Conservation (phyloP, 192 early-diverging fungal genomes). For the Rhizophlyctis rosea region DNA sequence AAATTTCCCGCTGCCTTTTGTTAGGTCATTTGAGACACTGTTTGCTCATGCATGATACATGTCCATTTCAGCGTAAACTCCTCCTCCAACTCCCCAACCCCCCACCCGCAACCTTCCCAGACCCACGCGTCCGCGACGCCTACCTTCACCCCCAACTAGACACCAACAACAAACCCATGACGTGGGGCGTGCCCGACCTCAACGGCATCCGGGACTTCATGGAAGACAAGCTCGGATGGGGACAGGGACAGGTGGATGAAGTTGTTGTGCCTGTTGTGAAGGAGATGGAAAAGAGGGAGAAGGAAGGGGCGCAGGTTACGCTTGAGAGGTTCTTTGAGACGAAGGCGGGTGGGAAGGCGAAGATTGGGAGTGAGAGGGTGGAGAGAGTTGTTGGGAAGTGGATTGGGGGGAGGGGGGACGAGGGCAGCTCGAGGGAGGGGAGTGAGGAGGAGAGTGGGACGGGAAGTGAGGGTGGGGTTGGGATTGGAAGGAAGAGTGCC, state of each 20-base stretch:
- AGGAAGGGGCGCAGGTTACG: neutral
- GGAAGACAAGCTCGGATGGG: conserved; percentile 58
- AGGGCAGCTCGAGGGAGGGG: conserved; percentile 1
- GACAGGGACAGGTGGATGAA: conserved; percentile 62
- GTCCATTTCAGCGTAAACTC: neutral
- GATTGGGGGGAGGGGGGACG: conserved; percentile 3
- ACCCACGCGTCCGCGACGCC: conserved; percentile 68
- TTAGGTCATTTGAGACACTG: too few relatives aligned
- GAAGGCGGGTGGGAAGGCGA: neutral
- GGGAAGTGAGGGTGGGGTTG: too few relatives aligned
- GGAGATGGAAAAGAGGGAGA: conserved; percentile 26
- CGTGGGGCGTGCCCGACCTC: conserved; percentile 73
- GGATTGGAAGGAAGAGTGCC: too few relatives aligned
- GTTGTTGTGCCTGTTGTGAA: conserved; percentile 68
- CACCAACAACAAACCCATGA: conserved; percentile 48
- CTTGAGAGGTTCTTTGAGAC: conserved; percentile 37
- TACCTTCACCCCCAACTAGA: conserved; percentile 82
- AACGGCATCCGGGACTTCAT: conserved; percentile 65
- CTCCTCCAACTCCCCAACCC: neutral
- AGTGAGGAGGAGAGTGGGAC: neutral
- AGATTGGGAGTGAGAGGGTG: conserved; percentile 6
- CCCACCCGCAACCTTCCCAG: conserved; percentile 72
- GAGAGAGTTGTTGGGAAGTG: conserved; percentile 3
- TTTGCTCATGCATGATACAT: neutral
- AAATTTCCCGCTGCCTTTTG: too few relatives aligned